phyloP scores from a whole-genome alignment of 2,329 filamentous ascomycete species.

The Fusarium illudens region DNA sequence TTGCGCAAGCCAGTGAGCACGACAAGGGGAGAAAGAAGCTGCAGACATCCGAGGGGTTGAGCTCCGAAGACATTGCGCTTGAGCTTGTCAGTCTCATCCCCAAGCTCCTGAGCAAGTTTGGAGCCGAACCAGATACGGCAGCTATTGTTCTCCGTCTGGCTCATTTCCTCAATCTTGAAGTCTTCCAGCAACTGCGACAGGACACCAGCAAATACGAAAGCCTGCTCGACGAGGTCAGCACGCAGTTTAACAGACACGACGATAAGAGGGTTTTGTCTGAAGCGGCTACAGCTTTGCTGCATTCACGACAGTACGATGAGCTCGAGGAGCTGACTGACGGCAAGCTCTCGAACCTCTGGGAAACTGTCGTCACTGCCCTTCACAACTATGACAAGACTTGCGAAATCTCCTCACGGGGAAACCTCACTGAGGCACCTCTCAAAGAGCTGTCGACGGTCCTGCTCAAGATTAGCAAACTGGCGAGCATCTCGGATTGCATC shows the following conservation, averaged over 20 bases:
- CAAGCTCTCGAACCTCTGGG: constrained; percentile 86
- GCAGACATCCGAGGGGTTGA: constrained; percentile 69
- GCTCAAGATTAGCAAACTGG: constrained; percentile 81
- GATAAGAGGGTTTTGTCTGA: constrained; percentile 86
- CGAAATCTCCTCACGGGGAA: constrained; percentile 75
- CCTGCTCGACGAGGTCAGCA: constrained; percentile 88
- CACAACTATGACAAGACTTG: constrained; percentile 74
- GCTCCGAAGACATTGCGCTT: constrained; percentile 81
- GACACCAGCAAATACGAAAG: constrained; percentile 82
- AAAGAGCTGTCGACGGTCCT: constrained; percentile 77
- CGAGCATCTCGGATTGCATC: constrained; percentile 80
- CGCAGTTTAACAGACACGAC: constrained; percentile 92
- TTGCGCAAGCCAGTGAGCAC: constrained; percentile 72
- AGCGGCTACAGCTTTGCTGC: constrained; percentile 81
- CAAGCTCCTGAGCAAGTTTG: constrained; percentile 89
- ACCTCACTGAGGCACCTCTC: constrained; percentile 71
- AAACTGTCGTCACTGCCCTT: constrained; percentile 79
- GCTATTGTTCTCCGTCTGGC: constrained; percentile 86
- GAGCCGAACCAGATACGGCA: constrained; percentile 86
- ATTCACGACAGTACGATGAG: constrained; percentile 87
- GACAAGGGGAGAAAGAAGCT: constrained; percentile 66
- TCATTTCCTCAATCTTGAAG: constrained; percentile 84
- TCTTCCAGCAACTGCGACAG: constrained; percentile 89
- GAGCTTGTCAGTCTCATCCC: constrained; percentile 83
- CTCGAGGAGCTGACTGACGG: constrained; percentile 84